A percentile compares a stretch with the other conserved stretches of the same genome.
Conservation (phyloP, 2,329 filamentous ascomycete species). For the Fusarium sp. region DNA sequence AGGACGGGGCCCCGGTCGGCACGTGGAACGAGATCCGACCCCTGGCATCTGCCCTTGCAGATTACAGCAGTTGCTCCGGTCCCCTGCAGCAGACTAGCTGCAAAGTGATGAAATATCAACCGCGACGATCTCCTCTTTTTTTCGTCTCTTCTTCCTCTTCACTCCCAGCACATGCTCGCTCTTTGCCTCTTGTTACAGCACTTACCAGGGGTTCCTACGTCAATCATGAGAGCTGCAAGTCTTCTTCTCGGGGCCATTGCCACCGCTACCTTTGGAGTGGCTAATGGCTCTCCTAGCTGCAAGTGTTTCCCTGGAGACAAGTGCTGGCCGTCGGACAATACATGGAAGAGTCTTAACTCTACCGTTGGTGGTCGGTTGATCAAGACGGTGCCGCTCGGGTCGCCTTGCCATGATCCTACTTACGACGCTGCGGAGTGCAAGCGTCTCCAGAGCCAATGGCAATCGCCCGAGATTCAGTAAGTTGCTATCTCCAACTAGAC, state of each 20-base stretch:
- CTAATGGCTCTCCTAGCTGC: conserved; percentile 1
- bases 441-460: conserved; percentile 55
- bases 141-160: too few species aligned
- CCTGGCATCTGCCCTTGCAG: too few species aligned
- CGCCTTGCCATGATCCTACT: conserved; percentile 65
- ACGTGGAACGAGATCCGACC: too few species aligned
- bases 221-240: conserved; percentile 14
- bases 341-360: conserved; percentile 67
- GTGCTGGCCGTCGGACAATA: conserved; percentile 65
- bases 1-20: too few species aligned
- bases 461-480: conserved; percentile 55
- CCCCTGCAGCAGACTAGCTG: too few species aligned
- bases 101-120: too few species aligned
- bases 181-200: neutral
- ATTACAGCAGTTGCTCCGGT: too few species aligned
- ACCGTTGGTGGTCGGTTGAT: conserved; percentile 67
- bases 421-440: conserved; percentile 63
- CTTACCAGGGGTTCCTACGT: neutral
- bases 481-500: conserved; percentile 11
- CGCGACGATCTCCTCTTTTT: too few species aligned
- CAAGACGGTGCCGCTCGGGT: conserved; percentile 66
- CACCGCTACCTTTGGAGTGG: neutral
- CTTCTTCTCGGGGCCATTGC: conserved; percentile 5
- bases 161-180: too few species aligned
- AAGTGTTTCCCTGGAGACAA: conserved; percentile 34